Evolutionary conservation across 352 stramenopile species (phyloP).

Genomic region (Peronospora tabacina): DNA sequence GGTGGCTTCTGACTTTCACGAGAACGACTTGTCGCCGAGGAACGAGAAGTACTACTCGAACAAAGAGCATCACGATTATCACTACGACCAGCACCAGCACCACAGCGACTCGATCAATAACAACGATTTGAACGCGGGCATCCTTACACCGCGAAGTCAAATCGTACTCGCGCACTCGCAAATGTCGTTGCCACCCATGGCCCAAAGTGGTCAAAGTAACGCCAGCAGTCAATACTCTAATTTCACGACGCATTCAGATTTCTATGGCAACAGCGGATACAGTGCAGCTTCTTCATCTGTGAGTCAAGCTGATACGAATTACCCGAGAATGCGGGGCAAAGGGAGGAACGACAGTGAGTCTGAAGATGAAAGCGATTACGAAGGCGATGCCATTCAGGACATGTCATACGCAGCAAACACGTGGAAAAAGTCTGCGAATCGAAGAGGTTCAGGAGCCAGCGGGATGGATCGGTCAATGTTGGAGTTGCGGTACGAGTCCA

Average conservation of each 20-base stretch:
- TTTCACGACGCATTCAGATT: constrained; percentile 16
- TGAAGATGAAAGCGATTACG: constrained; percentile 34
- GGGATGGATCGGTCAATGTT: constrained; percentile 14
- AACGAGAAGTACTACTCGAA: constrained; percentile 15
- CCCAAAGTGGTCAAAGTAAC: constrained; percentile 13
- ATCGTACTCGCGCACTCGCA: constrained; percentile 38
- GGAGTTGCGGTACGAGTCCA: constrained; percentile 11
- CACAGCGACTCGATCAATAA: constrained; percentile 23
- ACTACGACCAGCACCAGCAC: constrained; percentile 22
- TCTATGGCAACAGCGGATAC: constrained; percentile 26
- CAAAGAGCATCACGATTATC: constrained; percentile 5
- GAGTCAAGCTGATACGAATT: constrained; percentile 20
- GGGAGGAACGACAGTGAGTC: constrained; percentile 30
- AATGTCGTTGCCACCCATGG: constrained; percentile 34
- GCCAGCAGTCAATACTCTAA: constrained; percentile 29
- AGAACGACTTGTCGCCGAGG: constrained; percentile 28
- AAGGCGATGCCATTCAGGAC: constrained; percentile 37
- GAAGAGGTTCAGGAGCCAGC: constrained; percentile 2
- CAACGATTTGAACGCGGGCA: constrained; percentile 45
- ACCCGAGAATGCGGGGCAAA: constrained; percentile 19
- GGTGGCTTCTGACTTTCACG: constrained; percentile 26
- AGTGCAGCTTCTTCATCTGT: constrained; percentile 12
- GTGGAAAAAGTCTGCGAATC: constrained; percentile 26
- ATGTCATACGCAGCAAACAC: constrained; percentile 29
- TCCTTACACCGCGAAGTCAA: constrained; percentile 57